Evolutionary conservation across 2,329 filamentous ascomycete species (phyloP).

Genomic region (Aureobasidium sp.): DNA sequence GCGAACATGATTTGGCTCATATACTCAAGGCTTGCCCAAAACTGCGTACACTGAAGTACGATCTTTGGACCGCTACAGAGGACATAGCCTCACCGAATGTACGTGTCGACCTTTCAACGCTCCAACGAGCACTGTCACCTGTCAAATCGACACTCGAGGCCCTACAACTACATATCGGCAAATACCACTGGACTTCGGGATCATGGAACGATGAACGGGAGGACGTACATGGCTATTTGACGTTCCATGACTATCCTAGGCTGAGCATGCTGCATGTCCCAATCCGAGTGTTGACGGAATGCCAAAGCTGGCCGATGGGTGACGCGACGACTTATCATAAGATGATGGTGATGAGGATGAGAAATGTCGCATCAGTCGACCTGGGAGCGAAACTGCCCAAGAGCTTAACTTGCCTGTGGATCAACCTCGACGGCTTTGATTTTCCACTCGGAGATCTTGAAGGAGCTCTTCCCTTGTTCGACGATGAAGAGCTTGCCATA

Average conservation of each 20-base stretch:
- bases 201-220: neutral
- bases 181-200: neutral
- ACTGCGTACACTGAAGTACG: neutral
- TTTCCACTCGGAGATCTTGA: neutral
- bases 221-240: neutral
- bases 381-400: neutral
- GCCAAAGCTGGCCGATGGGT: neutral
- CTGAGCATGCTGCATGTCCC: neutral
- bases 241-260: neutral
- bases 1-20: neutral
- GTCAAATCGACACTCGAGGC: neutral
- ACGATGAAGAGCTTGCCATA: neutral
- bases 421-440: constrained; percentile 2
- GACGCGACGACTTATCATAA: too few species aligned
- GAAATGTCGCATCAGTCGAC: neutral
- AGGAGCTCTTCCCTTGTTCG: neutral
- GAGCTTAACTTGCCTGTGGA: neutral
- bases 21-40: neutral
- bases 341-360: neutral
- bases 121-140: neutral
- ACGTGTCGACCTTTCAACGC: neutral
- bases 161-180: neutral
- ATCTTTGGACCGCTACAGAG: neutral
- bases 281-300: neutral
- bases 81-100: neutral